Conservation (phyloP, 768 basidiomycete genomes). For the Suillus variegatus region DNA sequence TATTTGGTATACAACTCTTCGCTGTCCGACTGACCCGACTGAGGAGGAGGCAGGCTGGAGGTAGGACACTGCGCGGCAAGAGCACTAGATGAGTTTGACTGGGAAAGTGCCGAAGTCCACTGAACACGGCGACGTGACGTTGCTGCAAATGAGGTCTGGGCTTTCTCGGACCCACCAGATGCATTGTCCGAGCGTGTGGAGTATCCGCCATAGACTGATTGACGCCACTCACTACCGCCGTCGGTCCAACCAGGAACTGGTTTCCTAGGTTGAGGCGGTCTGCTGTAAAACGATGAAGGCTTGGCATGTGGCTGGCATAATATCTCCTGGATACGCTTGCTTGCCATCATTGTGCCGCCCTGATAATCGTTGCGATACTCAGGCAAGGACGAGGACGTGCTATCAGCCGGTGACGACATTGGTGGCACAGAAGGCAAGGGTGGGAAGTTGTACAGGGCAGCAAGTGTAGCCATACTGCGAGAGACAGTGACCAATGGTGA, state of each 20-base stretch:
- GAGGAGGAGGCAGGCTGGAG: slow-evolving; percentile 25
- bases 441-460: slow-evolving; percentile 46
- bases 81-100: slow-evolving; percentile 26
- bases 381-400: slow-evolving; percentile 24
- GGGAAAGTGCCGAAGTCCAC: slow-evolving; percentile 39
- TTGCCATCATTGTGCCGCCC: slow-evolving; percentile 72
- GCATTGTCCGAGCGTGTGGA: slow-evolving; percentile 40
- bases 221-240: slow-evolving; percentile 64
- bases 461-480: slow-evolving; percentile 39
- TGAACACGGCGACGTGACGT: slow-evolving; percentile 53
- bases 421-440: slow-evolving; percentile 57
- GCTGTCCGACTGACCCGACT: slow-evolving; percentile 33
- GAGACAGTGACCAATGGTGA: slow-evolving; percentile 23
- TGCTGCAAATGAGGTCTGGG: slow-evolving; percentile 49
- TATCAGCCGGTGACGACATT: slow-evolving; percentile 27
- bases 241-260: slow-evolving; percentile 73
- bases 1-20: slow-evolving; percentile 58
- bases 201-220: slow-evolving; percentile 54
- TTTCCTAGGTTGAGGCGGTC: slow-evolving; percentile 37
- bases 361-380: slow-evolving; percentile 45
- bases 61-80: slow-evolving; percentile 24
- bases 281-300: slow-evolving; percentile 34
- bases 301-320: slow-evolving; percentile 43
- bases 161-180: slow-evolving; percentile 32
- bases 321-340: slow-evolving; percentile 52